These are phyloP conservation scores for Lipomyces yamanashiensis DNA, from an alignment of 805 yeast genomes.

Conservation along the genomic window DNA sequence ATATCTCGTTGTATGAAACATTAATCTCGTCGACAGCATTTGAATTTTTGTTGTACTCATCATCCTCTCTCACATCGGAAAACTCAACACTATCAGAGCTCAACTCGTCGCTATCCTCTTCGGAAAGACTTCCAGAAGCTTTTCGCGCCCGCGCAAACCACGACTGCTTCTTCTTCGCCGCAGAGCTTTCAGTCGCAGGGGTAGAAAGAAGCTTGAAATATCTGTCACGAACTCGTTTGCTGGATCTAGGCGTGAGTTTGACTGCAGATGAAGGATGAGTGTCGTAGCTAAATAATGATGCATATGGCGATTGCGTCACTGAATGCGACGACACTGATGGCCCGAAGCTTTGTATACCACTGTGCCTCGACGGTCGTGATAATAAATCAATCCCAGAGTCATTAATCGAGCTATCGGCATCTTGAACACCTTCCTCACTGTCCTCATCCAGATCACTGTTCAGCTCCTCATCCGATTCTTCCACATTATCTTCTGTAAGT, in stretches of 20 bases:
- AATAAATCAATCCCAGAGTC: neutral
- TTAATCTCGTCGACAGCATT: neutral
- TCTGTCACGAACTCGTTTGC: constrained; percentile 8
- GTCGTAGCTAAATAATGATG: neutral
- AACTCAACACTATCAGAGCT: neutral
- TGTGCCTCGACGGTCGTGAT: neutral
- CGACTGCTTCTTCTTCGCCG: neutral
- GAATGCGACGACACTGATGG: neutral
- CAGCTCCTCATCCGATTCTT: constrained; percentile 1
- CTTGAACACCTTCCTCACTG: neutral
- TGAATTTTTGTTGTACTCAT: neutral
- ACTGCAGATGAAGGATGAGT: constrained; percentile 21
- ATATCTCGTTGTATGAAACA: neutral
- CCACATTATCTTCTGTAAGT: neutral
- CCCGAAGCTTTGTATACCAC: neutral
- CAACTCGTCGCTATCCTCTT: neutral
- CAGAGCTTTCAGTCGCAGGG: constrained; percentile 13
- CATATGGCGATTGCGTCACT: neutral
- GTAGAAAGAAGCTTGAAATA: constrained; percentile 27
- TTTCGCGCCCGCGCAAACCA: neutral
- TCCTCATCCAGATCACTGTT: neutral
- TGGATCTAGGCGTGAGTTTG: constrained; percentile 23
- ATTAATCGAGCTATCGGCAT: neutral
- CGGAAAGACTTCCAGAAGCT: neutral
- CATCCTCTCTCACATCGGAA: neutral